phyloP scores from a whole-genome alignment of 2,329 filamentous ascomycete species.

The Phialophora expanda region DNA sequence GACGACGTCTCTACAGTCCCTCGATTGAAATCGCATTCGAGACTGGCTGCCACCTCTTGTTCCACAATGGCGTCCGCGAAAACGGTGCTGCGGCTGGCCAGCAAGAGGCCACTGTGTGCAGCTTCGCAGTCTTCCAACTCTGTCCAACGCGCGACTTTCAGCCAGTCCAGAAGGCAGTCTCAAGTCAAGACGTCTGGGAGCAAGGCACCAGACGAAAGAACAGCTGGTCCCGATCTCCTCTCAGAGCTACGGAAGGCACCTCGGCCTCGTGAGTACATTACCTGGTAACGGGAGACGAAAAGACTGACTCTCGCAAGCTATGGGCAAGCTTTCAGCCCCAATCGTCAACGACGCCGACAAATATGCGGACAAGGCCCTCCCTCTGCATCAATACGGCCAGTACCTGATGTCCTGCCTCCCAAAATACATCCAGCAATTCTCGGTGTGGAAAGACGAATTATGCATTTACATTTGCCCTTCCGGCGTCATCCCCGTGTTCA shows the following conservation, averaged over 20 bases:
- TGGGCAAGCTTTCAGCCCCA: conserved; percentile 72
- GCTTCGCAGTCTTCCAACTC: conserved; percentile 45
- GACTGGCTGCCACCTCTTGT: background rate
- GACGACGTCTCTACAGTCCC: background rate
- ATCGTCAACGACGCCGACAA: conserved; percentile 93
- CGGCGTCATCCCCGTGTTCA: conserved; percentile 88
- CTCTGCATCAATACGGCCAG: conserved; percentile 90
- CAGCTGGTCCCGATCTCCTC: conserved; percentile 61
- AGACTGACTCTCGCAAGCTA: conserved; percentile 44
- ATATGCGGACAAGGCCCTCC: conserved; percentile 82
- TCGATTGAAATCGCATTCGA: conserved; percentile 3
- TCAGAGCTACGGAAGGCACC: conserved; percentile 70
- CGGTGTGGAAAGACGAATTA: conserved; percentile 99
- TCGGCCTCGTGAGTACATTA: conserved; percentile 52
- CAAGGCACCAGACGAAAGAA: conserved; percentile 23
- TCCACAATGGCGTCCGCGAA: conserved; percentile 51
- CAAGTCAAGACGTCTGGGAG: background rate
- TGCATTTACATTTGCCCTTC: conserved; percentile 89
- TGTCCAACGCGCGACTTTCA: conserved; percentile 37
- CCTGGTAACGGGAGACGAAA: conserved; percentile 14
- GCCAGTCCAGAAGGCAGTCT: conserved; percentile 23
- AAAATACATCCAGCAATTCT: conserved; percentile 99
- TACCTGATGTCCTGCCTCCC: conserved; percentile 96
- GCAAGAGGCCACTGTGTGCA: conserved; percentile 48
- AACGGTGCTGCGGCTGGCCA: conserved; percentile 51